These are phyloP conservation scores for Dimocarpus longan DNA, from an alignment of 345 rosid genomes.

Conservation along the genomic window DNA sequence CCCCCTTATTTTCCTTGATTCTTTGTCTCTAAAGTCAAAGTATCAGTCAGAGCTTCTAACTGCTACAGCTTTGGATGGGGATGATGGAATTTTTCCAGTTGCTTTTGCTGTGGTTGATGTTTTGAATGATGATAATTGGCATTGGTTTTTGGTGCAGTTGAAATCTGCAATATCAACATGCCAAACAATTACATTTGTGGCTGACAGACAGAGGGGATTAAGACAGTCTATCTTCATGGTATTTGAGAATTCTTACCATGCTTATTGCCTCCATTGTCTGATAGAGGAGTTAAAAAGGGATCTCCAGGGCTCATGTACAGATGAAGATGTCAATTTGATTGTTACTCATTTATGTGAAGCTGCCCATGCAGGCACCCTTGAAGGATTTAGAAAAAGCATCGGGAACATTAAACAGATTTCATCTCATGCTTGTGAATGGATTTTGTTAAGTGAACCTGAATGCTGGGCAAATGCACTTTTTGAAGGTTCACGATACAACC, in stretches of 20 bases:
- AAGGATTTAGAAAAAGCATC: constrained; percentile 37
- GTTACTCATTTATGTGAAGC: constrained; percentile 38
- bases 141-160: constrained; percentile 60
- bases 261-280: constrained; percentile 44
- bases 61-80: constrained; percentile 61
- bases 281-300: constrained; percentile 35
- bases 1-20: constrained; percentile 58
- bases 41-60: constrained; percentile 44
- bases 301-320: constrained; percentile 29
- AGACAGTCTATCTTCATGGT: constrained; percentile 36
- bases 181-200: constrained; percentile 49
- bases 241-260: constrained; percentile 50
- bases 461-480: constrained; percentile 57
- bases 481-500: constrained; percentile 49
- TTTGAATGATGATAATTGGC: constrained; percentile 58
- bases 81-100: constrained; percentile 55
- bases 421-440: constrained; percentile 54
- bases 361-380: constrained; percentile 45
- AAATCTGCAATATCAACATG: constrained; percentile 43
- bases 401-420: constrained; percentile 53
- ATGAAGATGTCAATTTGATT: constrained; percentile 39
- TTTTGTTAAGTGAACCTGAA: constrained; percentile 53
- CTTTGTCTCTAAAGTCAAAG: constrained; percentile 45
- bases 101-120: constrained; percentile 58
- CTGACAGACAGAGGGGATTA: constrained; percentile 46